These are phyloP conservation scores for Globisporangium viniferum DNA, from an alignment of 352 stramenopile species.

Conservation along the genomic window DNA sequence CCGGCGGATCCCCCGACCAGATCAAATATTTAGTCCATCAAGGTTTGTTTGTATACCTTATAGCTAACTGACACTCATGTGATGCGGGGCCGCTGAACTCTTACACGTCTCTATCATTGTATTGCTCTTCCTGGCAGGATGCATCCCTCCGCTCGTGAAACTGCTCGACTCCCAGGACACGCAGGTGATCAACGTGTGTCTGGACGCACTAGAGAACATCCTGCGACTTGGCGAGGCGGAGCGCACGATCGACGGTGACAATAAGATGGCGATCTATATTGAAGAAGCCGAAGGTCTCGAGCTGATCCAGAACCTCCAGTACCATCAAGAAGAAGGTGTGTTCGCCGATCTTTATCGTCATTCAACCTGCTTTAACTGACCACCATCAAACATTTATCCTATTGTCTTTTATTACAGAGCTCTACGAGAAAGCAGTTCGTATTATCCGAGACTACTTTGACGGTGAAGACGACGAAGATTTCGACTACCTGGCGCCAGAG, in stretches of 20 bases:
- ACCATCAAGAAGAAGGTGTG: constrained; percentile 94
- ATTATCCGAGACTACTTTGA: constrained; percentile 98
- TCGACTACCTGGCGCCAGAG: constrained; percentile 44
- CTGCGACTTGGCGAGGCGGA: constrained; percentile 85
- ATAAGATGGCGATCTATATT: constrained; percentile 95
- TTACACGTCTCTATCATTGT: too few species aligned
- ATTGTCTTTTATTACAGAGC: constrained; percentile 32
- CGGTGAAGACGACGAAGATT: constrained; percentile 96
- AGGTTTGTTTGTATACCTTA: constrained; percentile 33
- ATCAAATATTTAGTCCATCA: constrained; percentile 97
- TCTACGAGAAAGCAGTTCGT: constrained; percentile 93
- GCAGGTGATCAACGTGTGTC: constrained; percentile 96
- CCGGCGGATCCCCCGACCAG: constrained; percentile 83
- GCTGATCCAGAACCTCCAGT: constrained; percentile 97
- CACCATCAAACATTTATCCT: background rate
- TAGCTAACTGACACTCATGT: too few species aligned
- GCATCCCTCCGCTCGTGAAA: constrained; percentile 96
- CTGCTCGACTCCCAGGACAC: constrained; percentile 91
- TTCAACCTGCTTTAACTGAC: constrained; percentile 11
- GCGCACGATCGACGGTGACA: constrained; percentile 81
- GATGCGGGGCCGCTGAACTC: too few species aligned
- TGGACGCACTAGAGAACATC: constrained; percentile 97
- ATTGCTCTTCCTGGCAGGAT: constrained; percentile 47
- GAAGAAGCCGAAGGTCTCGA: constrained; percentile 95
- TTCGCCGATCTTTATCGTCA: constrained; percentile 27